A percentile compares a stretch with the other conserved stretches of the same genome.
These are phyloP conservation scores for Immersiella caudata DNA, from an alignment of 495 filamentous ascomycete genomes.

Conservation along the genomic window DNA sequence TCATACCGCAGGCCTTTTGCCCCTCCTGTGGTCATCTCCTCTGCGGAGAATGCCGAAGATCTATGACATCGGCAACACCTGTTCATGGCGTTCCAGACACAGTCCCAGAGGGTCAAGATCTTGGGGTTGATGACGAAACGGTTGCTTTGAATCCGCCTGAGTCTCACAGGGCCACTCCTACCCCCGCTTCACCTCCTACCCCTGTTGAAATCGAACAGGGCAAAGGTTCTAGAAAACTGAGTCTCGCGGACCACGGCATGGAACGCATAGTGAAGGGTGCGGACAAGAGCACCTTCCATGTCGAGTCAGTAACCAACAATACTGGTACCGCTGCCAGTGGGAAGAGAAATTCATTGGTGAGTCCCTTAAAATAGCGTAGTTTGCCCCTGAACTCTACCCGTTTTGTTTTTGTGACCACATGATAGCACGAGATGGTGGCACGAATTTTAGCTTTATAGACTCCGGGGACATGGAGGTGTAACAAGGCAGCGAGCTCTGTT, in stretches of 20 bases:
- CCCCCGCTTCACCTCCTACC: neutral
- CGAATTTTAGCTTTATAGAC: no score
- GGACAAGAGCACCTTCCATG: neutral
- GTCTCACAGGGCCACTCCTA: neutral
- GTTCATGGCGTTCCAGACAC: neutral
- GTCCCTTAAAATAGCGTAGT: neutral
- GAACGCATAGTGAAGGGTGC: neutral
- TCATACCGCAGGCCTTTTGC: slow-evolving; percentile 39
- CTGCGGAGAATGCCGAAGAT: slow-evolving; percentile 35
- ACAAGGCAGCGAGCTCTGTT: no score
- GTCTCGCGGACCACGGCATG: neutral
- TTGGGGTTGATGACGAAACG: neutral
- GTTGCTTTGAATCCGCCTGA: neutral
- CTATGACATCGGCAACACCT: neutral
- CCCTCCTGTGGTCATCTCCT: slow-evolving; percentile 43
- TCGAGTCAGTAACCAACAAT: neutral
- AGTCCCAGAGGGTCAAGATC: neutral
- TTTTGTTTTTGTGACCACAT: no score
- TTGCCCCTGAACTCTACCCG: no score
- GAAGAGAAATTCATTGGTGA: slow-evolving; percentile 27
- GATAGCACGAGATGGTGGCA: no score
- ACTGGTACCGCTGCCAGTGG: neutral
- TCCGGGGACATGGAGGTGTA: no score
- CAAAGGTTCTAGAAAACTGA: neutral
- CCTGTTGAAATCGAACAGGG: neutral